Evolutionary conservation across 116 monocot species (phyloP).

Genomic region (Papilionanthe hybrid): DNA sequence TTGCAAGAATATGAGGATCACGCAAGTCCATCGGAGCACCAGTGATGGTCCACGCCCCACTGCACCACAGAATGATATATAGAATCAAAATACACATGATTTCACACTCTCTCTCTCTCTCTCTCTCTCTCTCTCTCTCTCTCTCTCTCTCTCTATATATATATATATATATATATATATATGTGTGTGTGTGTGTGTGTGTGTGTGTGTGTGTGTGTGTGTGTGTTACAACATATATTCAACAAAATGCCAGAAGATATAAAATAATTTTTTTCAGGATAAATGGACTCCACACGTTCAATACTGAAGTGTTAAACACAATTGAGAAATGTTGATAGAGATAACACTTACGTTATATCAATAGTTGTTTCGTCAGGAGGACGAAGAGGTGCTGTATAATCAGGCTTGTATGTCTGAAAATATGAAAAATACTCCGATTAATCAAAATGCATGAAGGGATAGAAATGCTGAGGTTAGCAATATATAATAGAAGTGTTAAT

Average conservation of each 20-base stretch:
- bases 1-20: conserved; percentile 69
- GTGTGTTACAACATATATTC: background rate
- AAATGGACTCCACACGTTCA: too few species aligned
- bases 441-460: too few species aligned
- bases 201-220: too few species aligned
- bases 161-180: background rate
- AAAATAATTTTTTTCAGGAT: background rate
- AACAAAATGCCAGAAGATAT: background rate
- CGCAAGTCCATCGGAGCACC: conserved; percentile 60
- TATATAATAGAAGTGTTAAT: too few species aligned
- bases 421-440: background rate
- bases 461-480: too few species aligned
- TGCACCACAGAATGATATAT: conserved; percentile 14
- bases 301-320: background rate
- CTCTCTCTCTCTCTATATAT: too few species aligned
- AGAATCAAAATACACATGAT: background rate
- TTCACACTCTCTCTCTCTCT: background rate
- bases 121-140: too few species aligned
- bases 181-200: too few species aligned
- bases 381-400: conserved; percentile 63
- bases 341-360: conserved; percentile 57
- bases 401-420: conserved; percentile 76
- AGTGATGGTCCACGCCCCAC: conserved; percentile 75
- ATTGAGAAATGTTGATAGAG: background rate
- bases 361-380: conserved; percentile 69